Percentiles rank a stretch among this genome's conserved stretches.
These are phyloP conservation scores for Combretum micranthum DNA, from an alignment of 345 rosid species.

Conservation along the genomic window DNA sequence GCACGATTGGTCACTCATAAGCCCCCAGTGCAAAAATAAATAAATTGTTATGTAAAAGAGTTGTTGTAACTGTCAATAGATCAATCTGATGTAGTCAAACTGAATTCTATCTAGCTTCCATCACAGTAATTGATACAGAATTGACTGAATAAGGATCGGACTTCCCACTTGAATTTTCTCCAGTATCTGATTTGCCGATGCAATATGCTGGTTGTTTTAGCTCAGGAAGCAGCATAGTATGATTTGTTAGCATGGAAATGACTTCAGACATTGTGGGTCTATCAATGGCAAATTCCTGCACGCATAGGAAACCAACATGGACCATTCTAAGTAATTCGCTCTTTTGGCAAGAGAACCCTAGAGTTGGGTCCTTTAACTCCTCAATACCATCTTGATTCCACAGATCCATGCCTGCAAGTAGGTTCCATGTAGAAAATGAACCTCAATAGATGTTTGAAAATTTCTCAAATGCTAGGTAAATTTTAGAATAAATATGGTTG, in stretches of 20 bases:
- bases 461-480: no score
- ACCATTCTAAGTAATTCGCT: background rate
- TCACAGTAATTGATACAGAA: slow-evolving; percentile 8
- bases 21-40: no score
- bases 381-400: no score
- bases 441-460: no score
- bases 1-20: no score
- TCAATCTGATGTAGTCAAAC: no score
- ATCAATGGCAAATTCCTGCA: slow-evolving; percentile 19
- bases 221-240: slow-evolving; percentile 1
- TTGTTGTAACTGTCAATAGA: no score
- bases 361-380: background rate
- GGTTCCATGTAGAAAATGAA: no score
- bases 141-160: slow-evolving; percentile 6
- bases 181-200: slow-evolving; percentile 1
- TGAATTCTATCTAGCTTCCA: slow-evolving; percentile 8
- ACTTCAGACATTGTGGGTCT: slow-evolving; percentile 24
- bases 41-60: no score
- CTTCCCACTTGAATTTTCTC: slow-evolving; percentile 8
- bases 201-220: slow-evolving; percentile 21
- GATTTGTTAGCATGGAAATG: slow-evolving; percentile 18
- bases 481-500: no score
- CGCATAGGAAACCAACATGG: slow-evolving; percentile 6
- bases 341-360: background rate
- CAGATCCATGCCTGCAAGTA: no score